Base-by-base conservation (phyloP, 768 basidiomycete genomes). In the Lepiota venenata region DNA sequence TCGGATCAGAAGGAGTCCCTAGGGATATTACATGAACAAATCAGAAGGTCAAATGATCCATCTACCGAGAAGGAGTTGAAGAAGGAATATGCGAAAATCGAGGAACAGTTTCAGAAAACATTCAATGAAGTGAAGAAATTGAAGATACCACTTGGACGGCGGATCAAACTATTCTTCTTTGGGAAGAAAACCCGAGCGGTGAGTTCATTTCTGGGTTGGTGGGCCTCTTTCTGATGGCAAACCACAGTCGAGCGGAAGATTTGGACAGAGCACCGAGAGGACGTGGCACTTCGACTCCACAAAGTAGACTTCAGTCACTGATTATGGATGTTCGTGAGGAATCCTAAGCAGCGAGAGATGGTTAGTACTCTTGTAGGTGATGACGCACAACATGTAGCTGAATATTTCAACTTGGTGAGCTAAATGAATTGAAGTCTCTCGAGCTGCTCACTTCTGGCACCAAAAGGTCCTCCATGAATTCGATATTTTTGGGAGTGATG, bases 1-100 rank as follows among this genome's bases (percentile, higher is more conserved):
- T 58, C 57, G 14, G 56, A 62, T 16, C 67, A 67, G 57, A 63
- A 61, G 43, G 58, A 61, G 9, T 29, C 53, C 10, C 32, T 47
- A 8, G 42, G 25, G 14, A 8, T 45, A 5, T 29, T 47, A 14
- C 29, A 47, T 9, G 47, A 39, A 14, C 53, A 55, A 25, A 47
- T 55, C 11, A 47, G 47, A 27, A 55, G 54, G 36, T 58, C 52
- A 44, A 39, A 50, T 15, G 52, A 50, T 32, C 52, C 43, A 37
- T 18, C 16, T 4, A 37, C 45, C 37, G 45, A 42, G 22, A 48
- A 43, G 35, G 57, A 49, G 21, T 14, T 53, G 16, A 39, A 45
- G 41, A 54, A 57, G 52, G 50, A 49, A 41, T 41, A 54, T 2
- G 16, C 39, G 1, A 50, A 22, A 40, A 50, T 58, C 36, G 27